Evolutionary conservation across 257 asterid species (phyloP), one percentile per base, ranked within the genome.

Genomic region (Penstemon eatonii): DNA sequence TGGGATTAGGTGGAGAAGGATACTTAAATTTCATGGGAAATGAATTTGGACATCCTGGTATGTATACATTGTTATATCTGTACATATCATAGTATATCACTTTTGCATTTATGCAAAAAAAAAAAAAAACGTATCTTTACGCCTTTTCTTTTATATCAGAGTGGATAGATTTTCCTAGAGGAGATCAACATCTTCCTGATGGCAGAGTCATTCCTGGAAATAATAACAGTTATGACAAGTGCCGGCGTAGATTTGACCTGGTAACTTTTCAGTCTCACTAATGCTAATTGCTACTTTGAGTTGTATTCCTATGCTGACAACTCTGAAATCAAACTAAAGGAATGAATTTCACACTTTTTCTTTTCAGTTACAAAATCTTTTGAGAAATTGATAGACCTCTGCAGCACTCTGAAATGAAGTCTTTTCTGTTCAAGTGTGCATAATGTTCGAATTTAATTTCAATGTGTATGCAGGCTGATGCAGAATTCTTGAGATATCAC

Each of bases 1-100:
- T 94, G 96, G 99, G 96, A 59, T 85, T 94, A 78, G 99, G 98
- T 57, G 99, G 99, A 75, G 96, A 91, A 87, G 99, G 96, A 66
- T 94, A 94, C 82, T 85, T 94, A 70, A 94, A 94, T 86, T 94
- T 94, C 81, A 94, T 94, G 99, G 99, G 98, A 76, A 94, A 94
- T 75, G 99, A 94, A 85, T 94, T 94, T 79, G 99, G 99, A 74
- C 99, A 15, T 81, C 99, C 99, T 58, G 98, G 99, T 94, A 82
- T 15, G 78, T 40, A 56, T 60, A 37, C 50, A 38, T 66, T 68
- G 50, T 60, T 63, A 38, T 45, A 52, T 63, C 67, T 66, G 9
- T 43, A 54, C 44, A 1, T 37, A 12, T 44, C 11, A 15, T 62
- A 47, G 69, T 74, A 50, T 43, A 46, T 66, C 54, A 55, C 75